These are phyloP conservation scores for Salix viminalis DNA, from an alignment of 345 rosid species.

Conservation along the genomic window DNA sequence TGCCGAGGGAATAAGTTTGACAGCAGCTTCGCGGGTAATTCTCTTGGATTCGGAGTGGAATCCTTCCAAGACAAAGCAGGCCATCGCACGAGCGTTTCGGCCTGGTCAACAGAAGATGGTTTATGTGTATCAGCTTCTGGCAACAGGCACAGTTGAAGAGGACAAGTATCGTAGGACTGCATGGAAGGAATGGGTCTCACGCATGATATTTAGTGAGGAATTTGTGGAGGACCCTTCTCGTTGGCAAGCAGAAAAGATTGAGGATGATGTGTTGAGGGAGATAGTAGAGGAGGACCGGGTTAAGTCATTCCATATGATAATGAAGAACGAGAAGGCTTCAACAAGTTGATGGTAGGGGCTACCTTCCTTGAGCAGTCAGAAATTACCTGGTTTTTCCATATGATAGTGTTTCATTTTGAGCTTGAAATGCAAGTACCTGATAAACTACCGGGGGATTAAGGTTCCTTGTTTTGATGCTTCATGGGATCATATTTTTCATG, in stretches of 20 bases:
- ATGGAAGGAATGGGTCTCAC: constrained; percentile 97
- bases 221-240: constrained; percentile 83
- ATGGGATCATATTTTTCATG: too few relatives aligned
- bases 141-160: constrained; percentile 75
- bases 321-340: constrained; percentile 96
- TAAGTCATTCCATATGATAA: constrained; percentile 89
- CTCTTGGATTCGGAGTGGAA: constrained; percentile 84
- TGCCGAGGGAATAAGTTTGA: constrained; percentile 90
- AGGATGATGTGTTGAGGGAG: constrained; percentile 79
- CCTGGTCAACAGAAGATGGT: constrained; percentile 92
- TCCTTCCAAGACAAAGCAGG: constrained; percentile 95
- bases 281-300: constrained; percentile 75
- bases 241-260: constrained; percentile 90
- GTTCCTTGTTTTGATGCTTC: too few relatives aligned
- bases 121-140: constrained; percentile 83
- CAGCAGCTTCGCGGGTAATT: constrained; percentile 93
- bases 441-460: too few relatives aligned
- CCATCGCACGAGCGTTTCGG: constrained; percentile 83
- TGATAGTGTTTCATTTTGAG: too few relatives aligned
- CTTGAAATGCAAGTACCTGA: too few relatives aligned
- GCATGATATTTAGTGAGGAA: constrained; percentile 92
- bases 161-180: constrained; percentile 87
- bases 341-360: constrained; percentile 41
- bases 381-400: constrained; percentile 5
- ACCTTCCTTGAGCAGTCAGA: constrained; percentile 4